Conservation (phyloP, 192 early-diverging fungal species). For the Backusella parvicylindrica region DNA sequence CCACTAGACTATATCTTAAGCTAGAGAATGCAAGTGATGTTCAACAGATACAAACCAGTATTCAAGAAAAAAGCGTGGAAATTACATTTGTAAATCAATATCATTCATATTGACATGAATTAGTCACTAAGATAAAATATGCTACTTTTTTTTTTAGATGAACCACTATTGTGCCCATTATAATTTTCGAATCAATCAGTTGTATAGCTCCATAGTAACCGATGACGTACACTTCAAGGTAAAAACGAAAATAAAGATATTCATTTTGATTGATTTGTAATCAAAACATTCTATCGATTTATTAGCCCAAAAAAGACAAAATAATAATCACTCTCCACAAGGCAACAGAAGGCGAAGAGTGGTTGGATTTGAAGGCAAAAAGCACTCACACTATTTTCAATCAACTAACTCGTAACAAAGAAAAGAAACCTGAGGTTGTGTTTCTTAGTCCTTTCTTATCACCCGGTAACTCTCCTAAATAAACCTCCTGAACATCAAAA, state of each 20-base stretch:
- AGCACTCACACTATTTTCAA: slow-evolving; percentile 11
- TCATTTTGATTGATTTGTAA: background rate
- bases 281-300: background rate
- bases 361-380: slow-evolving; percentile 14
- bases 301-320: slow-evolving; percentile 15
- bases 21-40: background rate
- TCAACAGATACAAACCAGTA: slow-evolving; percentile 11
- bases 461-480: background rate
- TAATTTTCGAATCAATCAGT: slow-evolving; percentile 21
- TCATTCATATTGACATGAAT: background rate
- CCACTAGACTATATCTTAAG: background rate
- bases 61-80: slow-evolving; percentile 15
- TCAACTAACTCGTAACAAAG: slow-evolving; percentile 15
- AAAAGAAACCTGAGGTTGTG: slow-evolving; percentile 2
- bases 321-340: slow-evolving; percentile 19
- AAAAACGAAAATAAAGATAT: background rate
- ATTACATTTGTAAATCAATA: slow-evolving; percentile 17
- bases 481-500: background rate
- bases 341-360: slow-evolving; percentile 18
- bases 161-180: slow-evolving; percentile 18
- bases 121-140: background rate
- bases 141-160: background rate
- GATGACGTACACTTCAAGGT: slow-evolving; percentile 17
- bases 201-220: slow-evolving; percentile 4
- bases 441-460: background rate